A percentile compares a stretch with the other conserved stretches of the same genome.
Evolutionary conservation across 2,329 filamentous ascomycete species (phyloP).

Genomic region (Metarhizium anisopliae): DNA sequence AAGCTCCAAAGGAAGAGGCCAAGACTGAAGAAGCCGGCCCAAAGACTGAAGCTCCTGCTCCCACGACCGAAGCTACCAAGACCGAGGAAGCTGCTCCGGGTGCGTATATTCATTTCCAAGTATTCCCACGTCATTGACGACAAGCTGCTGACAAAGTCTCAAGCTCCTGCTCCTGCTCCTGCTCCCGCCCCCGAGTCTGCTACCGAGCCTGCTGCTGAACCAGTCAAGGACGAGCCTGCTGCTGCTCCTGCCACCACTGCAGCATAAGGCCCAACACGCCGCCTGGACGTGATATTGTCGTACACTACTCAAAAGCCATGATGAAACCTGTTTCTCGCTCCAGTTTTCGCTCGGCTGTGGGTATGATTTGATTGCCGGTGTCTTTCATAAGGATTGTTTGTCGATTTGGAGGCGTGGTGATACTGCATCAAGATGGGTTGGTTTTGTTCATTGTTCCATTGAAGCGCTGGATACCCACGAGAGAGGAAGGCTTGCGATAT

Average conservation of each 20-base stretch:
- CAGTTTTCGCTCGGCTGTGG: background rate
- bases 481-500: slow-evolving; percentile 17
- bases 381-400: background rate
- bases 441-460: slow-evolving; percentile 11
- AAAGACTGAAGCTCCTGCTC: background rate
- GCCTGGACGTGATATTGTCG: background rate
- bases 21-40: background rate
- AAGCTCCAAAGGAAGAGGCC: slow-evolving; percentile 2
- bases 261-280: background rate
- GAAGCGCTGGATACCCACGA: slow-evolving; percentile 23
- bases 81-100: slow-evolving; percentile 3
- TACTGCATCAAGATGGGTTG: slow-evolving; percentile 4
- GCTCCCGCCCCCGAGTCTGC: background rate
- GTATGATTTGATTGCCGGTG: slow-evolving; percentile 1
- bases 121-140: too few relatives aligned
- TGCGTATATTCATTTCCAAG: background rate
- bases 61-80: slow-evolving; percentile 1
- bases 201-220: slow-evolving; percentile 9
- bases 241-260: slow-evolving; percentile 6
- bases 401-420: slow-evolving; percentile 1
- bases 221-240: slow-evolving; percentile 19
- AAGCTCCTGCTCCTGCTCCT: slow-evolving; percentile 4
- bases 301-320: background rate
- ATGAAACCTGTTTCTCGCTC: background rate
- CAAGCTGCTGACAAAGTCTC: background rate